Percentiles rank a stretch among this genome's conserved stretches.
phyloP scores from a whole-genome alignment of 805 yeast species.

The Debaryomyces hansenii region DNA sequence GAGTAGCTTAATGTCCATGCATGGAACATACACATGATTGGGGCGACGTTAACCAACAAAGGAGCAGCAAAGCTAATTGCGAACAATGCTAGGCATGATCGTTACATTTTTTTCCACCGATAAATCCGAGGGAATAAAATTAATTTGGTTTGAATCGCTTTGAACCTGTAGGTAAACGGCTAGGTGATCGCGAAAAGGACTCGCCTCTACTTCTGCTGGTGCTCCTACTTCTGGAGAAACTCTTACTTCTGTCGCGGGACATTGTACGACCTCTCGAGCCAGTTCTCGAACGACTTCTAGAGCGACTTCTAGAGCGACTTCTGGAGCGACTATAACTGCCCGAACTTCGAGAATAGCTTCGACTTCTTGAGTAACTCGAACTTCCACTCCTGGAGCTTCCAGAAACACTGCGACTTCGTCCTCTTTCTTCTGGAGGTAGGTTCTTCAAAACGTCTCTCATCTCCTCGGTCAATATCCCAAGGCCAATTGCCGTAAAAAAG shows the following conservation, averaged over 20 bases:
- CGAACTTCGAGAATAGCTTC: conserved; percentile 20
- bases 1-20: too few species aligned
- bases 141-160: neutral
- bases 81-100: too few species aligned
- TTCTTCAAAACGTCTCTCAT: conserved; percentile 61
- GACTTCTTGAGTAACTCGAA: conserved; percentile 12
- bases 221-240: conserved; percentile 12
- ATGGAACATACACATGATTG: too few species aligned
- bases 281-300: neutral
- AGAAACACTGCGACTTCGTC: conserved; percentile 13
- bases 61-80: too few species aligned
- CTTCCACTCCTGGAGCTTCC: conserved; percentile 14
- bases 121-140: neutral
- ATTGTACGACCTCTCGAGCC: neutral
- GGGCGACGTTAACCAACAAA: too few species aligned
- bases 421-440: conserved; percentile 25
- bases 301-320: conserved; percentile 6
- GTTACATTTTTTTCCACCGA: neutral
- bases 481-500: conserved; percentile 88
- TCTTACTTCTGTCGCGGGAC: conserved; percentile 4
- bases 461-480: conserved; percentile 78
- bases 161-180: neutral
- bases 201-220: conserved; percentile 10
- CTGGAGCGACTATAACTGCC: conserved; percentile 17
- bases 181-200: neutral